A percentile compares a stretch with the other conserved stretches of the same genome.
These are phyloP conservation scores for Quercus bicolor DNA, from an alignment of 306 rosid genomes.

Conservation along the genomic window DNA sequence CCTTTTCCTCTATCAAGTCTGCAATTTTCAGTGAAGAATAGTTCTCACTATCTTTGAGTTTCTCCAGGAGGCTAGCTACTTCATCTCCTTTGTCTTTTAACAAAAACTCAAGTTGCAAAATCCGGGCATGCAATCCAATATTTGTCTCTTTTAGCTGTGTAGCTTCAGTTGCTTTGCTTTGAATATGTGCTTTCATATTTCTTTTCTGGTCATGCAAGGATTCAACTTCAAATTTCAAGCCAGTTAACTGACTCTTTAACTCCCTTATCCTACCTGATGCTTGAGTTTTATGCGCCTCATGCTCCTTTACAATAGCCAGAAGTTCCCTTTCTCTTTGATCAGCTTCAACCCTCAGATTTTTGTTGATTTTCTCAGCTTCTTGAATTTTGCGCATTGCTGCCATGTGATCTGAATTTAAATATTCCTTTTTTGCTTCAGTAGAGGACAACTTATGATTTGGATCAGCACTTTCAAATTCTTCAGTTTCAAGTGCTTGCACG, in stretches of 20 bases:
- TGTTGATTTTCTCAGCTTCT: neutral
- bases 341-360: constrained; percentile 4
- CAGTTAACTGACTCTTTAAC: constrained; percentile 27
- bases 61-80: constrained; percentile 23
- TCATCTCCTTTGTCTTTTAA: constrained; percentile 37
- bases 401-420: neutral
- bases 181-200: constrained; percentile 34
- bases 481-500: too few species aligned
- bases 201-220: constrained; percentile 27
- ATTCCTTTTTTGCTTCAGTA: neutral
- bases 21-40: constrained; percentile 15
- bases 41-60: constrained; percentile 30
- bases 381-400: neutral
- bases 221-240: constrained; percentile 31
- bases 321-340: constrained; percentile 21
- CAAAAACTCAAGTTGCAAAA: constrained; percentile 34
- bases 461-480: neutral
- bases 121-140: constrained; percentile 15
- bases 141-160: constrained; percentile 26
- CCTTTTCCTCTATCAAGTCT: constrained; percentile 38
- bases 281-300: constrained; percentile 16
- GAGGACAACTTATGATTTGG: constrained; percentile 1
- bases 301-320: constrained; percentile 20
- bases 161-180: constrained; percentile 34
- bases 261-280: constrained; percentile 25